Evolutionary conservation across 345 rosid genomes (phyloP).

Genomic region (Moringa oleifera): DNA sequence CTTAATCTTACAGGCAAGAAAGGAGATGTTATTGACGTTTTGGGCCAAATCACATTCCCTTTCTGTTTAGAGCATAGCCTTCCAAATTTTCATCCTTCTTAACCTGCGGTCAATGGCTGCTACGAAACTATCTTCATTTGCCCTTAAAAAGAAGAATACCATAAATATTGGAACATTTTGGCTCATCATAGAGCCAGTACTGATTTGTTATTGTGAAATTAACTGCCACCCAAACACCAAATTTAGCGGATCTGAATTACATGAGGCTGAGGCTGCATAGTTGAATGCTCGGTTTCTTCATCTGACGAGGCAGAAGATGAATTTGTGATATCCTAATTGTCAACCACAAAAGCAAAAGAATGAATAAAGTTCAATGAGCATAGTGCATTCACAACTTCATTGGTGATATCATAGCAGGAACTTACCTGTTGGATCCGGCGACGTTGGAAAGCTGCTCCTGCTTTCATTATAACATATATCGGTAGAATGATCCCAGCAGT

Average conservation of each 20-base stretch:
- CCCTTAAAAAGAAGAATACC: not conserved
- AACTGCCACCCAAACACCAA: not conserved
- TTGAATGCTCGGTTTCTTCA: slow-evolving; percentile 48
- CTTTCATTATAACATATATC: slow-evolving; percentile 49
- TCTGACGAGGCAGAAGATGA: slow-evolving; percentile 36
- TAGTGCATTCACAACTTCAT: too few relatives aligned
- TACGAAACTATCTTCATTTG: not conserved
- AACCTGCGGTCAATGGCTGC: not conserved
- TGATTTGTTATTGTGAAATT: too few relatives aligned
- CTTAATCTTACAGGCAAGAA: too few relatives aligned
- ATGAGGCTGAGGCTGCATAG: slow-evolving; percentile 27
- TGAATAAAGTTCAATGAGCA: not conserved
- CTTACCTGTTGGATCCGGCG: slow-evolving; percentile 37
- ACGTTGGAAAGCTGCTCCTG: slow-evolving; percentile 43
- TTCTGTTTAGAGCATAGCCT: too few relatives aligned
- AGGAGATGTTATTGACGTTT: too few relatives aligned
- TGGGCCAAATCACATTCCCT: too few relatives aligned
- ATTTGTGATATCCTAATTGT: slow-evolving; percentile 31
- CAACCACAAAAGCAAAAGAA: slow-evolving; percentile 4
- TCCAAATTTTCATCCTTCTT: too few relatives aligned
- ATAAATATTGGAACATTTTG: not conserved
- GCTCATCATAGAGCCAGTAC: not conserved
- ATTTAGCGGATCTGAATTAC: slow-evolving; percentile 26
- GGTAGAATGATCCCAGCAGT: slow-evolving; percentile 66
- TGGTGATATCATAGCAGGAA: not conserved